These are phyloP conservation scores for Rhododendron griersonianum DNA, from an alignment of 148 eudicot species.

Conservation along the genomic window DNA sequence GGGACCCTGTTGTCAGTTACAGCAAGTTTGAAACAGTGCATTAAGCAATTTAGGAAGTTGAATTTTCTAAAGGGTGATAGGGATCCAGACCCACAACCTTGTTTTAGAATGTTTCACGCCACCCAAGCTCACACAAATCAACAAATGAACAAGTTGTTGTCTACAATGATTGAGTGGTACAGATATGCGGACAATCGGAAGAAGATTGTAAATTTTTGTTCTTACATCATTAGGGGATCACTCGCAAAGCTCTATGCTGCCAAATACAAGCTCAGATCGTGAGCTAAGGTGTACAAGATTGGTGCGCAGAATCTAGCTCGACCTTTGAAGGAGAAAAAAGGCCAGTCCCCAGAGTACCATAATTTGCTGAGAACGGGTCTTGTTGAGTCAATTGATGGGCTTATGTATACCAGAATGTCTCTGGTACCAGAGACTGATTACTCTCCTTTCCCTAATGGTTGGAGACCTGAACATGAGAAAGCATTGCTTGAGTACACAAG, in stretches of 20 bases:
- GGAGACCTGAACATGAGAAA: conserved; percentile 93
- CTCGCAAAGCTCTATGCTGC: conserved; percentile 99
- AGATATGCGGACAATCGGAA: conserved; percentile 86
- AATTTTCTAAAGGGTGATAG: conserved; percentile 80
- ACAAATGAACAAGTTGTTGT: conserved; percentile 89
- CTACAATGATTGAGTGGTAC: conserved; percentile 90
- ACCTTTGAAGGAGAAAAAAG: conserved; percentile 90
- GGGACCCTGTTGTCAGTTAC: conserved; percentile 92
- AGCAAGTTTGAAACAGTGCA: conserved; percentile 89
- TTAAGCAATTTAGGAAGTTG: conserved; percentile 76
- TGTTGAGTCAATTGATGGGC: conserved; percentile 82
- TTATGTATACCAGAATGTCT: conserved; percentile 88
- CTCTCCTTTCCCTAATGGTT: conserved; percentile 60
- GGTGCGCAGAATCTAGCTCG: conserved; percentile 79
- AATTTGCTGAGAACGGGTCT: conserved; percentile 82
- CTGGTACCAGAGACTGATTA: conserved; percentile 92
- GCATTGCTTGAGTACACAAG: conserved; percentile 65
- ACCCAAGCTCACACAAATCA: conserved; percentile 91
- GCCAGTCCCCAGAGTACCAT: conserved; percentile 85
- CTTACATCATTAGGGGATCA: conserved; percentile 85
- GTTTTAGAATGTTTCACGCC: conserved; percentile 96
- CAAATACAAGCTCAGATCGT: conserved; percentile 87
- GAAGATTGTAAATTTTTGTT: conserved; percentile 86
- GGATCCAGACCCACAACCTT: conserved; percentile 97
- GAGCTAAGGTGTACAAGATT: conserved; percentile 92